Evolutionary conservation across 2,329 filamentous ascomycete genomes (phyloP).

Genomic region (Colletotrichum destructivum): DNA sequence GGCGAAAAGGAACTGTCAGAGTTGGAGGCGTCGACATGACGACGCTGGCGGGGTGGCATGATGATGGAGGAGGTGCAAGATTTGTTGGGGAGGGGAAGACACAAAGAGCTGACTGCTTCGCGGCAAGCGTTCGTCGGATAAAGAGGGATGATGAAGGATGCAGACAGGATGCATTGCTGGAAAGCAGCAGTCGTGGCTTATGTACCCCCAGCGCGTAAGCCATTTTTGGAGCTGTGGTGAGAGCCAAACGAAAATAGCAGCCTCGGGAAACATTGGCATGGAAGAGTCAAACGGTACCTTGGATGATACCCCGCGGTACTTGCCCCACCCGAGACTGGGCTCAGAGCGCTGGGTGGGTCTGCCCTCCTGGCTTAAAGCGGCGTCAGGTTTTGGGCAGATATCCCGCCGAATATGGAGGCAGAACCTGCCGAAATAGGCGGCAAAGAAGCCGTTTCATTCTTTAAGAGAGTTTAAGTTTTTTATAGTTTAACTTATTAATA

Average conservation of each 20-base stretch:
- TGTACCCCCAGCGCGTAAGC: not conserved
- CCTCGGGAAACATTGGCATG: not conserved
- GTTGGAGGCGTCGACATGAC: not conserved
- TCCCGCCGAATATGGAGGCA: not conserved
- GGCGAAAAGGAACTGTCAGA: not conserved
- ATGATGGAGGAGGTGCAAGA: not conserved
- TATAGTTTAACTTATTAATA: too few species aligned
- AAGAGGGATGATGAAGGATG: not conserved
- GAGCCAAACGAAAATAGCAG: not conserved
- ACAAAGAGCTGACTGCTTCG: not conserved
- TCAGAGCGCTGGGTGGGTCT: not conserved
- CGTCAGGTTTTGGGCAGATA: not conserved
- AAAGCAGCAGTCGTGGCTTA: not conserved
- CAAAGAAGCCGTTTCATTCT: conserved; percentile 6
- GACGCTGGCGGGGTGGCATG: not conserved
- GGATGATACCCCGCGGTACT: conserved; percentile 1
- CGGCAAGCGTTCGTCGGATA: not conserved
- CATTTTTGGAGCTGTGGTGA: not conserved
- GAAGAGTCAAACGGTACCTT: conserved; percentile 10
- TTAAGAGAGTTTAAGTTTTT: too few species aligned
- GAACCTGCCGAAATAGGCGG: conserved; percentile 7
- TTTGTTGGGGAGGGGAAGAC: not conserved
- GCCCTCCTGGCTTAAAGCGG: conserved; percentile 2
- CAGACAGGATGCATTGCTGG: not conserved
- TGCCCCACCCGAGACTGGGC: not conserved